Evolutionary conservation across 73 alveolate species (phyloP), one percentile per base, ranked within the genome.

Genomic region (Stentor coeruleus): DNA sequence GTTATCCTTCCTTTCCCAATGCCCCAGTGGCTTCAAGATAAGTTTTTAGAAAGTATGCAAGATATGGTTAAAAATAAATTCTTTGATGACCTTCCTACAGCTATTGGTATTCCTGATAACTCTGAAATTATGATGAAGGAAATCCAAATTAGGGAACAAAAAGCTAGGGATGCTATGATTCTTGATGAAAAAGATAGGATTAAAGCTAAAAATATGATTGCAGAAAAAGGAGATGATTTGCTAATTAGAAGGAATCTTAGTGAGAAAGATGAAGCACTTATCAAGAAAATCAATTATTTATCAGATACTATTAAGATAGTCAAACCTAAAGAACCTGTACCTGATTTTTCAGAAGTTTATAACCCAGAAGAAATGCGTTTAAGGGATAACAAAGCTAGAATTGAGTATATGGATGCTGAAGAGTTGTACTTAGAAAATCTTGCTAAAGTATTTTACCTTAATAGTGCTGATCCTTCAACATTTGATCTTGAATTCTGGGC

Each of bases 401-500:
- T 26, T 20, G n/a, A 31, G 33, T 1, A 20, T 26, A 0, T 20
- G 0, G 79, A 66, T 28, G 39, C 11, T 20, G 79, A 31, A 33
- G 79, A 66, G 0, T 11, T 66, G 26, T 11, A 20, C 11, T 4
- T 66, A 1, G 79, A 66, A 20, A 31, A 20, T 66, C 79, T 66
- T 33, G 0, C 15, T 20, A 66, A 66, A 66, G 14, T 66, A 31
- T 40, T 66, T 20, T 66, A 66, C 2, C 33, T 66, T 37, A 66
- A 66, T 31, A 66, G 33, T 31, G 79, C 79, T 20, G 39, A 66
- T 26, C 41, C 79, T 1, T 14, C 36, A 20, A 33, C 36, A 0
- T 66, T 20, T 66, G 79, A 66, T 33, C 33, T 66, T 14, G 39
- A 66, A 2, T 66, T 66, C 37, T 66, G 79, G 79, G 79, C 79